Evolutionary conservation across 805 yeast genomes (phyloP).

Genomic region (Nakazawaea populi): DNA sequence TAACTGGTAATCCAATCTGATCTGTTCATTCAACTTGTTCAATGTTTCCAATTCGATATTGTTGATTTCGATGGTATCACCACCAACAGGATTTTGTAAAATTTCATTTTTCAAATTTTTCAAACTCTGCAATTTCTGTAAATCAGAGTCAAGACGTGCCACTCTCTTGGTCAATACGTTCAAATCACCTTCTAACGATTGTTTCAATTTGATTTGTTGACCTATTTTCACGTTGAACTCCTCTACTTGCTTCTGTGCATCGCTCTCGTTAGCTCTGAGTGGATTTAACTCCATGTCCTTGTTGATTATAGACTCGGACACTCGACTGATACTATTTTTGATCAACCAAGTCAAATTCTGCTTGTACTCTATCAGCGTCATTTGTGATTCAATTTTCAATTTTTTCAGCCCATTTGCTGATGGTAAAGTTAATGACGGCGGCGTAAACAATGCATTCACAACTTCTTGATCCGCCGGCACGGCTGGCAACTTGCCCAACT

Average conservation of each 20-base stretch:
- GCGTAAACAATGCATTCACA: slow-evolving; percentile 15
- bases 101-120: slow-evolving; percentile 12
- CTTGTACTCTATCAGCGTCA: slow-evolving; percentile 24
- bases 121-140: slow-evolving; percentile 13
- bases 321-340: slow-evolving; percentile 23
- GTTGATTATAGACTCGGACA: slow-evolving; percentile 19
- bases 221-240: slow-evolving; percentile 33
- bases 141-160: slow-evolving; percentile 25
- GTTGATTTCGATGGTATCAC: slow-evolving; percentile 12
- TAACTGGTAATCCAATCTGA: slow-evolving; percentile 38
- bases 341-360: slow-evolving; percentile 30
- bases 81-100: slow-evolving; percentile 6
- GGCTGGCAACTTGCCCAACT: slow-evolving; percentile 13
- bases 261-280: slow-evolving; percentile 31
- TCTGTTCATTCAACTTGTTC: slow-evolving; percentile 20
- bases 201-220: slow-evolving; percentile 30
- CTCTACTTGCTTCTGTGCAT: slow-evolving; percentile 35
- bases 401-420: slow-evolving; percentile 8
- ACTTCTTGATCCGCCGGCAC: slow-evolving; percentile 15
- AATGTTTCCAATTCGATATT: slow-evolving; percentile 14
- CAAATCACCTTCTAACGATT: slow-evolving; percentile 25
- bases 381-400: slow-evolving; percentile 10
- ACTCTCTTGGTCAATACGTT: slow-evolving; percentile 22
- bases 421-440: background rate
- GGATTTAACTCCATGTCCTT: slow-evolving; percentile 17